phyloP scores from a whole-genome alignment of 768 basidiomycete species.

The Rhodotorula paludigena region DNA sequence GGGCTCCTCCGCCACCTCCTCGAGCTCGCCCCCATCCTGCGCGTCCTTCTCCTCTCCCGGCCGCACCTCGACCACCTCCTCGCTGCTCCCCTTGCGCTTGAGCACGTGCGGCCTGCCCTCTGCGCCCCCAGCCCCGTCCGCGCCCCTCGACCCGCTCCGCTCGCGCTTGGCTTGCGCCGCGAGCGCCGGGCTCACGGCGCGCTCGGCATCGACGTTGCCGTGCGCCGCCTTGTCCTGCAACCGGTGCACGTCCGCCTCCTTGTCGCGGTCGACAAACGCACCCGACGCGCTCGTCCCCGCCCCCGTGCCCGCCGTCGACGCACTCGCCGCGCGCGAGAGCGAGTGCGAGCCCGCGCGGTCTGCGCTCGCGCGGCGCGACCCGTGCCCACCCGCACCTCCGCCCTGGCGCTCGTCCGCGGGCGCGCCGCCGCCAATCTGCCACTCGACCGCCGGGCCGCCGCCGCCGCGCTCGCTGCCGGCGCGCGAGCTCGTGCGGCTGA shows the following conservation, averaged over 20 bases:
- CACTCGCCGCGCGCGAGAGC: neutral
- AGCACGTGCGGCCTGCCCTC: neutral
- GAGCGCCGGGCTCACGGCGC: conserved; percentile 23
- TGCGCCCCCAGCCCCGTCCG: neutral
- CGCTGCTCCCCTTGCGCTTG: neutral
- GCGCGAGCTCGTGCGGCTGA: conserved; percentile 9
- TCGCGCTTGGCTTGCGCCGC: conserved; percentile 2
- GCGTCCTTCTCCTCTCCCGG: conserved; percentile 16
- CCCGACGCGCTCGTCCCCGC: neutral
- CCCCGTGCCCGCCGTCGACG: neutral
- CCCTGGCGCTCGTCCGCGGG: neutral
- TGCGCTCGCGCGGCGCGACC: neutral
- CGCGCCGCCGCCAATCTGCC: neutral
- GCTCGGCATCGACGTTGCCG: conserved; percentile 27
- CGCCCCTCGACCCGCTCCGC: neutral
- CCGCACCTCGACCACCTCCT: conserved; percentile 20
- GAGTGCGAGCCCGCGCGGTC: neutral
- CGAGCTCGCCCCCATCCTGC: conserved; percentile 19
- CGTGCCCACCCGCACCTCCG: neutral
- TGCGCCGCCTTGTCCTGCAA: conserved; percentile 14
- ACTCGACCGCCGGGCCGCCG: neutral
- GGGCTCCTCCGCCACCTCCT: conserved; percentile 1
- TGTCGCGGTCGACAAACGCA: conserved; percentile 10
- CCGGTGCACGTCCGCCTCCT: conserved; percentile 33
- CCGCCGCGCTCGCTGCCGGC: conserved; percentile 20